phyloP scores from a whole-genome alignment of 352 stramenopile species.

The Pythium myriotylum region DNA sequence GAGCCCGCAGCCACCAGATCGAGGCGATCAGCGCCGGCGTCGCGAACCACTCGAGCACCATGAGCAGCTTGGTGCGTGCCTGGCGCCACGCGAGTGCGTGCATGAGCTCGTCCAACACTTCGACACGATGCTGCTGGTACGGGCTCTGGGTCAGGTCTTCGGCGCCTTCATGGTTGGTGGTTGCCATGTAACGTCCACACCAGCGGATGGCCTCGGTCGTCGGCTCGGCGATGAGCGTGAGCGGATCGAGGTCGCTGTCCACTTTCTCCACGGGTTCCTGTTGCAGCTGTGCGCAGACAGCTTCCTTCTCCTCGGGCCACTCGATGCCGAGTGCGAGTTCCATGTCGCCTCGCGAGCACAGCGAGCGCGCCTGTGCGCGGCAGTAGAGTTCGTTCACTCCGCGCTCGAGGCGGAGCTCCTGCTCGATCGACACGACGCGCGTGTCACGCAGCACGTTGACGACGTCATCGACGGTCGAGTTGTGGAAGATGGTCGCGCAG shows the following conservation, averaged over 20 bases:
- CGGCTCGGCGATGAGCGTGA: constrained; percentile 24
- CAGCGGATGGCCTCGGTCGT: constrained; percentile 15
- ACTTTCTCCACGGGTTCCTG: background rate
- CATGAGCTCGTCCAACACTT: constrained; percentile 23
- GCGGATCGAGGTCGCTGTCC: constrained; percentile 8
- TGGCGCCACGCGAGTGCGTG: constrained; percentile 5
- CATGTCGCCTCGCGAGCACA: constrained; percentile 15
- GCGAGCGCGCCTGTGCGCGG: constrained; percentile 5
- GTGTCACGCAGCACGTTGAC: constrained; percentile 22
- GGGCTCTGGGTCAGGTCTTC: constrained; percentile 13
- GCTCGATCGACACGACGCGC: constrained; percentile 13
- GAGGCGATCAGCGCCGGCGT: constrained; percentile 16
- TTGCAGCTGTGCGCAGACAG: background rate
- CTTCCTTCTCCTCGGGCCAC: background rate
- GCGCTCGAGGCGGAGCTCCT: constrained; percentile 13
- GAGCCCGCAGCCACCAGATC: constrained; percentile 19
- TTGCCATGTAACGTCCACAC: constrained; percentile 31
- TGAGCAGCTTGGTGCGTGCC: constrained; percentile 22
- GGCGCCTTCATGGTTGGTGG: background rate
- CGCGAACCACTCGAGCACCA: constrained; percentile 34
- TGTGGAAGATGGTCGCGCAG: constrained; percentile 5
- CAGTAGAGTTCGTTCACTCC: constrained; percentile 32
- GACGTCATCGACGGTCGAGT: constrained; percentile 10
- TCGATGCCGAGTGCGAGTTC: background rate
- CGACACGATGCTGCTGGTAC: constrained; percentile 31